Conservation (phyloP, 2,329 filamentous ascomycete genomes). For the Echinosphaeria canescens region DNA sequence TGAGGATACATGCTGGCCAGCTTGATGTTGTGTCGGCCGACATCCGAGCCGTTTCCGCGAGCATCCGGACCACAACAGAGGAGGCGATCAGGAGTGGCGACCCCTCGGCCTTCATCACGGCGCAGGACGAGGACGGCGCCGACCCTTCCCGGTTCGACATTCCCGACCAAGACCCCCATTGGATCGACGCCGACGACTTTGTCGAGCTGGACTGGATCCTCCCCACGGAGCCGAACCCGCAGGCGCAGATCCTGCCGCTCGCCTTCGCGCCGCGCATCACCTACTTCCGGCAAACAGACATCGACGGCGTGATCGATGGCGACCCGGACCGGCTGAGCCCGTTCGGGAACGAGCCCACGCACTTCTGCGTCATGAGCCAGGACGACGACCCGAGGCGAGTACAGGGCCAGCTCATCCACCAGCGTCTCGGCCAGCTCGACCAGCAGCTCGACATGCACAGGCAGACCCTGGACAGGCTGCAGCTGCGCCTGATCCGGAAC, state of each 20-base stretch:
- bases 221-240: slow-evolving; percentile 71
- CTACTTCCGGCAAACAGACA: slow-evolving; percentile 93
- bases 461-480: slow-evolving; percentile 50
- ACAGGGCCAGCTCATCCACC: slow-evolving; percentile 66
- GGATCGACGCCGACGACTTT: slow-evolving; percentile 99
- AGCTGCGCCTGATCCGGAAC: slow-evolving; percentile 38
- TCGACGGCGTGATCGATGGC: slow-evolving; percentile 57
- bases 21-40: slow-evolving; percentile 83
- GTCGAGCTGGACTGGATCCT: slow-evolving; percentile 95
- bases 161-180: slow-evolving; percentile 82
- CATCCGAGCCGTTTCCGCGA: slow-evolving; percentile 81
- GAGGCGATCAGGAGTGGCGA: slow-evolving; percentile 50
- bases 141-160: slow-evolving; percentile 85
- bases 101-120: slow-evolving; percentile 24
- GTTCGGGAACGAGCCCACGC: slow-evolving; percentile 84
- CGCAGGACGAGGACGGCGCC: slow-evolving; percentile 32
- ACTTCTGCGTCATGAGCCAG: slow-evolving; percentile 86
- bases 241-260: slow-evolving; percentile 84
- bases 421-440: slow-evolving; percentile 58
- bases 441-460: slow-evolving; percentile 59
- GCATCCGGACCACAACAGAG: slow-evolving; percentile 57
- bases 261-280: slow-evolving; percentile 89
- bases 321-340: slow-evolving; percentile 67
- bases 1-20: slow-evolving; percentile 90
- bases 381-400: slow-evolving; percentile 77